Evolutionary conservation across 2,329 filamentous ascomycete species (phyloP).

Genomic region (Mollisiaceae sp.): DNA sequence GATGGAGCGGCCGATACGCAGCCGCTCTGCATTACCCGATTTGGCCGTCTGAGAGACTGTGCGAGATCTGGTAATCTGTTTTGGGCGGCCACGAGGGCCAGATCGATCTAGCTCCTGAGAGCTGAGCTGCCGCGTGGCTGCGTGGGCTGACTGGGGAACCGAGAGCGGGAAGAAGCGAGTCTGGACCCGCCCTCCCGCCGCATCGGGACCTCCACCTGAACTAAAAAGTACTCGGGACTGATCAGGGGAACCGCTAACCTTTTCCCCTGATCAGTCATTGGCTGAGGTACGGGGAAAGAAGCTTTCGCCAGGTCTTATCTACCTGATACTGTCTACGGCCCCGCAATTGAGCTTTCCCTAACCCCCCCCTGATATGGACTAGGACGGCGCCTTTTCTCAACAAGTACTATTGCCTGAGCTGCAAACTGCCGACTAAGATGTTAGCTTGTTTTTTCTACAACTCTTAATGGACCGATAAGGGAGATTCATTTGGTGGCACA

Average conservation of each 20-base stretch:
- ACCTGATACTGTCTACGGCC: not conserved
- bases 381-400: not conserved
- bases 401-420: not conserved
- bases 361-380: not conserved
- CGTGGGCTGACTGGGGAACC: not conserved
- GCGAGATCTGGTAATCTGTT: not conserved
- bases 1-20: not conserved
- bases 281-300: not conserved
- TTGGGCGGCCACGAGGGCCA: not conserved
- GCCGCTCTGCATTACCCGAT: not conserved
- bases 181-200: too few species aligned
- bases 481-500: not conserved
- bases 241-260: too few species aligned
- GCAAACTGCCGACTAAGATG: not conserved
- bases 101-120: too few species aligned
- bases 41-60: not conserved
- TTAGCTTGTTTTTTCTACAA: not conserved
- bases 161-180: too few species aligned
- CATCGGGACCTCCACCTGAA: too few species aligned
- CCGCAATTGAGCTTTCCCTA: not conserved
- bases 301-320: not conserved
- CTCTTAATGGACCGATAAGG: not conserved
- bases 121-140: too few species aligned
- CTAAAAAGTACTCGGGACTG: too few species aligned
- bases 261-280: not conserved